phyloP scores from a whole-genome alignment of 148 eudicot species.

The Polygonum maritimum region DNA sequence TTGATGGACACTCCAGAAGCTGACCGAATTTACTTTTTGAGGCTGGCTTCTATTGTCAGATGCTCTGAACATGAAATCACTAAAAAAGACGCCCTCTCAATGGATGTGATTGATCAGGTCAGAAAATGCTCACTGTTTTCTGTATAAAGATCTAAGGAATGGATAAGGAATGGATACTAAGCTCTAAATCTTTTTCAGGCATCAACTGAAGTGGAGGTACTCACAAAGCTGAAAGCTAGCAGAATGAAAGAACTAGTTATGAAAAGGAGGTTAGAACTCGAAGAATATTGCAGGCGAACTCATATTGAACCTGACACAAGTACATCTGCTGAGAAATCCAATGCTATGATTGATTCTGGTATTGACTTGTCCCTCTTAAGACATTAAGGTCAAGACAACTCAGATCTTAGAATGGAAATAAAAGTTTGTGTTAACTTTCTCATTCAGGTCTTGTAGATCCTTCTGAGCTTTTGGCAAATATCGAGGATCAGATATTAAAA shows the following conservation, averaged over 20 bases:
- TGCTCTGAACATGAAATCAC: conserved; percentile 4
- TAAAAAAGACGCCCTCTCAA: conserved; percentile 9
- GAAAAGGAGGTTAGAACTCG: conserved; percentile 55
- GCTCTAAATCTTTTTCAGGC: conserved; percentile 23
- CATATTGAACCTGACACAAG: conserved; percentile 61
- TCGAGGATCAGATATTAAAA: conserved; percentile 49
- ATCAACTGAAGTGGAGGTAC: conserved; percentile 61
- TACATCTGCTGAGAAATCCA: conserved; percentile 58
- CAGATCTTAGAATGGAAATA: neutral
- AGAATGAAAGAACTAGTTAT: conserved; percentile 63
- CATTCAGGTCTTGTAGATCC: conserved; percentile 63
- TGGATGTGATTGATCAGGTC: conserved; percentile 14
- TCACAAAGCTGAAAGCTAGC: conserved; percentile 48
- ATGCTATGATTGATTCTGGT: conserved; percentile 69
- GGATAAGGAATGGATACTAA: neutral
- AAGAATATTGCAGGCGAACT: conserved; percentile 37
- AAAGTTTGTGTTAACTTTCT: neutral
- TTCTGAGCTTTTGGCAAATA: conserved; percentile 50
- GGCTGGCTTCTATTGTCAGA: conserved; percentile 4
- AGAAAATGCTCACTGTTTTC: neutral
- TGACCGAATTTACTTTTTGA: conserved; percentile 6
- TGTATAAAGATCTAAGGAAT: neutral
- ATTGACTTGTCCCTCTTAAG: neutral
- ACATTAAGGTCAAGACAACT: neutral
- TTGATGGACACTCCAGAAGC: conserved; percentile 17